These are phyloP conservation scores for Neocucurbitaria cava DNA, from an alignment of 2,329 filamentous ascomycete genomes.

Conservation along the genomic window DNA sequence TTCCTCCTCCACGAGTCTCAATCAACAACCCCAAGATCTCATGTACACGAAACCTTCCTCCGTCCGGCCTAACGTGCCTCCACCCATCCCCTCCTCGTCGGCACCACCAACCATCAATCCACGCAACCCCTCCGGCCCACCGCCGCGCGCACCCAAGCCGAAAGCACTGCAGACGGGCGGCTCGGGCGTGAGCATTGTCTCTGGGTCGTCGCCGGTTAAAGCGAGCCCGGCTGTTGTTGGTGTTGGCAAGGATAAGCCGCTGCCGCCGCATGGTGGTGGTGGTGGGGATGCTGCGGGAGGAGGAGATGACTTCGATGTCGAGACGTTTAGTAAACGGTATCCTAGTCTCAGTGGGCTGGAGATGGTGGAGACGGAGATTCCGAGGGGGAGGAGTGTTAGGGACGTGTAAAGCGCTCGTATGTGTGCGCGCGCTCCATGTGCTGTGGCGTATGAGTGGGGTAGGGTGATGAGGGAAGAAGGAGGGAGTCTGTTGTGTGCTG, in stretches of 20 bases:
- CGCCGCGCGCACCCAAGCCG: constrained; percentile 66
- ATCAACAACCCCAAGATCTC: constrained; percentile 30
- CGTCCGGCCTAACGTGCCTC: constrained; percentile 29
- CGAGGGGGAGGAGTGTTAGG: constrained; percentile 25
- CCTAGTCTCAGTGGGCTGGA: constrained; percentile 85
- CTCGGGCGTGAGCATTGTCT: constrained; percentile 13
- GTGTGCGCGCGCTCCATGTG: too few relatives aligned
- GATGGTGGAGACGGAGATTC: constrained; percentile 77
- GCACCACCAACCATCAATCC: constrained; percentile 42
- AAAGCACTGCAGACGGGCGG: constrained; percentile 62
- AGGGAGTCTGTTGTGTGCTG: neutral
- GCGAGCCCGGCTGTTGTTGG: constrained; percentile 9
- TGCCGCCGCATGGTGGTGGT: constrained; percentile 14
- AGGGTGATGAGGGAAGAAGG: too few relatives aligned
- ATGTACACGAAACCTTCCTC: constrained; percentile 35
- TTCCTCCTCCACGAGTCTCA: too few relatives aligned
- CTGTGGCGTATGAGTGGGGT: too few relatives aligned
- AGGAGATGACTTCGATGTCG: constrained; percentile 65
- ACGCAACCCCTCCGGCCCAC: constrained; percentile 40
- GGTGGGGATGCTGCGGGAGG: too few relatives aligned
- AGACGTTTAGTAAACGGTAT: constrained; percentile 82
- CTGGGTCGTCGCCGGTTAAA: constrained; percentile 15
- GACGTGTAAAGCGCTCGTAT: constrained; percentile 19
- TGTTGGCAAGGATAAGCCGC: constrained; percentile 32
- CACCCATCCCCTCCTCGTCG: constrained; percentile 35